phyloP scores from a whole-genome alignment of 2,329 filamentous ascomycete genomes.

The Balansia obtecta region DNA sequence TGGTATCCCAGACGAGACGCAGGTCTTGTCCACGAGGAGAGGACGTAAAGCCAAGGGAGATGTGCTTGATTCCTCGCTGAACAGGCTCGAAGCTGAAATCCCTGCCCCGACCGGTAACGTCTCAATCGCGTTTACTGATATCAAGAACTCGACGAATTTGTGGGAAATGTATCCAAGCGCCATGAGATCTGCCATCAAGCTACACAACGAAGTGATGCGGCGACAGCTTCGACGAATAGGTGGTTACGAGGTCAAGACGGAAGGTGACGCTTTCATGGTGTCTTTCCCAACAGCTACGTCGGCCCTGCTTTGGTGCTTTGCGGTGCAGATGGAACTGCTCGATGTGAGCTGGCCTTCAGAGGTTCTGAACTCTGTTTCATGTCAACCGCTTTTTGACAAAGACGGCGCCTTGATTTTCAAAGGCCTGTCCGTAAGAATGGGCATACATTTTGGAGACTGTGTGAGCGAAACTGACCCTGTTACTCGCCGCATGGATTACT shows the following conservation, averaged over 20 bases:
- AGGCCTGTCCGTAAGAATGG: slow-evolving; percentile 92
- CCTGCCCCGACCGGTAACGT: slow-evolving; percentile 84
- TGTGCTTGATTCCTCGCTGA: slow-evolving; percentile 74
- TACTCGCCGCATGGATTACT: slow-evolving; percentile 97
- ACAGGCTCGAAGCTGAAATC: slow-evolving; percentile 79
- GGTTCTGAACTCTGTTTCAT: slow-evolving; percentile 74
- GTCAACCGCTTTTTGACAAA: slow-evolving; percentile 69
- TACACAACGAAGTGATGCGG: slow-evolving; percentile 95
- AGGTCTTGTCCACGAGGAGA: slow-evolving; percentile 51
- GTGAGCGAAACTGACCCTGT: slow-evolving; percentile 94
- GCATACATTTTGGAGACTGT: slow-evolving; percentile 87
- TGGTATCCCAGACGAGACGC: slow-evolving; percentile 55
- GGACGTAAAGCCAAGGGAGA: slow-evolving; percentile 50
- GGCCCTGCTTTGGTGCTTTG: slow-evolving; percentile 90
- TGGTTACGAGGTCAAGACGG: slow-evolving; percentile 97
- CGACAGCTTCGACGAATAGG: slow-evolving; percentile 86
- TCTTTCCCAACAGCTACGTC: slow-evolving; percentile 94
- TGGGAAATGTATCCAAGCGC: slow-evolving; percentile 94
- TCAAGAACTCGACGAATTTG: slow-evolving; percentile 91
- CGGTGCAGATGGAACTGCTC: slow-evolving; percentile 76
- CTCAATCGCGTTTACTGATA: slow-evolving; percentile 94
- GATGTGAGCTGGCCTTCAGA: slow-evolving; percentile 90
- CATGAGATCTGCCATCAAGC: slow-evolving; percentile 93
- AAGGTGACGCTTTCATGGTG: slow-evolving; percentile 99
- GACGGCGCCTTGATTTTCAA: slow-evolving; percentile 86